A percentile compares a stretch with the other conserved stretches of the same genome.
Conservation (phyloP, 768 basidiomycete species). For the Lactarius hengduanensis region DNA sequence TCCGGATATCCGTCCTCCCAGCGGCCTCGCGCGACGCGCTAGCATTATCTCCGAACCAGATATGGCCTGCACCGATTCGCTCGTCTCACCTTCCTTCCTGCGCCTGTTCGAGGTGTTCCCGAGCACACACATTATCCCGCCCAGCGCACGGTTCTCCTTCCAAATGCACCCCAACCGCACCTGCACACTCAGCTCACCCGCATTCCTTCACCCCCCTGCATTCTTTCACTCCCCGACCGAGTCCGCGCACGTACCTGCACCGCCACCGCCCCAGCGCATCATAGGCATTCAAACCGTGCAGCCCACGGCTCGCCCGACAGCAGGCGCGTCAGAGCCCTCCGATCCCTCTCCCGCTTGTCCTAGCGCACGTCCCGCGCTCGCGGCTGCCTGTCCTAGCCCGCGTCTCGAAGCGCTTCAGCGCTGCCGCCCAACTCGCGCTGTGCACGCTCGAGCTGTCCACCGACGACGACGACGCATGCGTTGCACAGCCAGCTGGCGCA, state of each 20-base stretch:
- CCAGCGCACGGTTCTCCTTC: not conserved
- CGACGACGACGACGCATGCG: too few species aligned
- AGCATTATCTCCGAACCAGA: constrained; percentile 22
- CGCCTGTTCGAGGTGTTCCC: not conserved
- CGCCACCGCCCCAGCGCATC: not conserved
- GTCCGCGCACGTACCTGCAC: too few species aligned
- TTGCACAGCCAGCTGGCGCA: too few species aligned
- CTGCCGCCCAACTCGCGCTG: too few species aligned
- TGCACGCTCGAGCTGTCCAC: too few species aligned
- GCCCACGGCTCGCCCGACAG: constrained; percentile 6
- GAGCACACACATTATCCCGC: not conserved
- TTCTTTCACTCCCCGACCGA: not conserved
- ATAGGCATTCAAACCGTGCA: not conserved
- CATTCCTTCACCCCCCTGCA: constrained; percentile 12
- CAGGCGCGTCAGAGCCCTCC: constrained; percentile 21
- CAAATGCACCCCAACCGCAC: not conserved
- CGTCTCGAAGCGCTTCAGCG: too few species aligned
- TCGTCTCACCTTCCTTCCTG: not conserved
- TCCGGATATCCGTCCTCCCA: constrained; percentile 29
- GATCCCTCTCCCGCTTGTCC: constrained; percentile 24
- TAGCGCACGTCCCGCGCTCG: constrained; percentile 28
- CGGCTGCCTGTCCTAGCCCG: not conserved
- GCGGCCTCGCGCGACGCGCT: constrained; percentile 30
- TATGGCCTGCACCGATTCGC: not conserved
- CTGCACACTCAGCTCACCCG: constrained; percentile 23